Evolutionary conservation across 306 rosid genomes (phyloP).

Genomic region (Parietaria judaica): DNA sequence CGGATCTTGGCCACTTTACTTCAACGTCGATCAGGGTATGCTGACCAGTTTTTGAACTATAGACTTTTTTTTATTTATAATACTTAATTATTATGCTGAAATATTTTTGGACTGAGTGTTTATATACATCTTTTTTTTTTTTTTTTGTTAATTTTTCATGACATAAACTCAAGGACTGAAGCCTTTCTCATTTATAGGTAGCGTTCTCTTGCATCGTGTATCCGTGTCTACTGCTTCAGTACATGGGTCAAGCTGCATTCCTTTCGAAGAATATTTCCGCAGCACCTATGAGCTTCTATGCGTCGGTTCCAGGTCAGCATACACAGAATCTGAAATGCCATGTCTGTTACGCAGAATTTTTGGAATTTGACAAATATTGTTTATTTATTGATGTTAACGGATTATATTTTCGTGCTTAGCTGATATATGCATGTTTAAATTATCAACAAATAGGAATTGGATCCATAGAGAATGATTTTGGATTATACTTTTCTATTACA

Average conservation of each 20-base stretch:
- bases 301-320: conserved; percentile 78
- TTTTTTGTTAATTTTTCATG: conserved; percentile 8
- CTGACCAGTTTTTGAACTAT: conserved; percentile 17
- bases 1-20: conserved; percentile 66
- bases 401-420: conserved; percentile 2
- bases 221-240: conserved; percentile 77
- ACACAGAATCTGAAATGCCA: conserved; percentile 6
- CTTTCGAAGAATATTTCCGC: conserved; percentile 68
- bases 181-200: conserved; percentile 41
- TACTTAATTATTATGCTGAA: conserved; percentile 13
- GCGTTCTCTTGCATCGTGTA: conserved; percentile 54
- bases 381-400: background rate
- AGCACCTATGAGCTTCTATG: conserved; percentile 63
- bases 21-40: conserved; percentile 71
- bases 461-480: no score
- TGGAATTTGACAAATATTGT: conserved; percentile 5
- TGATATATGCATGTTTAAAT: no score
- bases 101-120: background rate
- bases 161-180: conserved; percentile 7
- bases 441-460: no score
- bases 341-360: conserved; percentile 3
- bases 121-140: background rate
- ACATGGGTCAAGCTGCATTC: conserved; percentile 94
- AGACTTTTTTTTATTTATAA: conserved; percentile 11
- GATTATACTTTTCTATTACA: no score